Evolutionary conservation across 2,329 filamentous ascomycete species (phyloP), one percentile per base, ranked within the genome.

Genomic region (Microthyrium microscopicum): DNA sequence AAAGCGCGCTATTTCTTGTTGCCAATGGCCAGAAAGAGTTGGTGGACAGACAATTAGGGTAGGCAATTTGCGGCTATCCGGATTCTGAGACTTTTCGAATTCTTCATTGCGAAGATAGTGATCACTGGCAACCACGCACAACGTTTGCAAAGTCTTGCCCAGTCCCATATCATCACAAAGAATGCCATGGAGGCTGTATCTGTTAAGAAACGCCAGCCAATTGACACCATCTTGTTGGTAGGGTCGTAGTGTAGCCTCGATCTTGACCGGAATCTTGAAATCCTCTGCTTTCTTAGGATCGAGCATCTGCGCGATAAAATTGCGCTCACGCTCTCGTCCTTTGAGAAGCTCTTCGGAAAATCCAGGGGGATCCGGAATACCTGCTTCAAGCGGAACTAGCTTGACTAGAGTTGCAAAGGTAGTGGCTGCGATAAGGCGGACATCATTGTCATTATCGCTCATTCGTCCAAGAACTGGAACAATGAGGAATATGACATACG

Each of bases 211-310:
- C 36, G 91, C 77, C 33, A 98, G 71, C 89, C 89, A 98, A 51
- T 98, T 98, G 50, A 98, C 87, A 52, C 89, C 89, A 34, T 98
- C 89, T 55, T 98, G 89, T 54, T 98, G 91, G 51, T 98, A 98
- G 0, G 85, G 92, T 41, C 89, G 81, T 33, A 98, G 69, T 47
- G 92, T 83, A 0, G 89, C 91, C 55, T 95, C 95, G 62, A 98
- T 98, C 4, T 83, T 80, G 27, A 98, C 89, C 0, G 89, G 89
- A 29, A 98, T 91, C 42, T 78, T 62, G 55, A 95, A 98, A 0
- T 80, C 65, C 53, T 98, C 89, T 17, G 98, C 83, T 57, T 98
- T 98, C 57, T 93, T 92, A 4, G 84, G 80, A 50, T 98, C 89
- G 33, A 98, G 67, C 55, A 98, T 83, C 54, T 98, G 89, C 3